Evolutionary conservation across 768 basidiomycete species (phyloP).

Genomic region (Boletus subcaerulescens): DNA sequence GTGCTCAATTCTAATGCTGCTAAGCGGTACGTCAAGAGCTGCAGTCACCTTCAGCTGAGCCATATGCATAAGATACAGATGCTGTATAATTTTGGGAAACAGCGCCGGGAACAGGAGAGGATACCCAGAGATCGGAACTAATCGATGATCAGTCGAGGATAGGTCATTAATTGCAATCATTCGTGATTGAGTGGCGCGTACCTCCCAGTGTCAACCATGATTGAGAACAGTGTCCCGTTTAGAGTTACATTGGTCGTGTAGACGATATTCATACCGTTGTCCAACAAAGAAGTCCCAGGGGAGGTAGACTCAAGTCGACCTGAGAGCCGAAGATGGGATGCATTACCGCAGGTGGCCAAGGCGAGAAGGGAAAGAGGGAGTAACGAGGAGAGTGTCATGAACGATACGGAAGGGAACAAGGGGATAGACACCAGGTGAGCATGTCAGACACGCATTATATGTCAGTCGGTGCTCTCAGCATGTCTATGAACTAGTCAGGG

Average conservation of each 20-base stretch:
- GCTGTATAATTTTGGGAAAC: constrained; percentile 37
- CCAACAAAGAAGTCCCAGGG: constrained; percentile 27
- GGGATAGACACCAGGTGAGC: no score
- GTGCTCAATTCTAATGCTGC: not conserved
- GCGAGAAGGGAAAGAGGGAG: constrained; percentile 13
- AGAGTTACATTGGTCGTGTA: constrained; percentile 41
- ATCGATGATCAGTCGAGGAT: constrained; percentile 1
- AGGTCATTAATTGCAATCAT: not conserved
- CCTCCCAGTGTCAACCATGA: constrained; percentile 48
- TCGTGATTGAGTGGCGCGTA: constrained; percentile 14
- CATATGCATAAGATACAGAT: constrained; percentile 54
- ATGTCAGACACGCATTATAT: no score
- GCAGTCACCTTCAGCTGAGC: constrained; percentile 44
- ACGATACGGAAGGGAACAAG: no score
- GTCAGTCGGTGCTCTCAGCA: no score
- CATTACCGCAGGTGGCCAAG: constrained; percentile 1
- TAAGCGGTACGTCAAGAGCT: not conserved
- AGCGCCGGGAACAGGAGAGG: constrained; percentile 40
- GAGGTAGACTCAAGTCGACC: constrained; percentile 10
- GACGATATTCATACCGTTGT: constrained; percentile 30
- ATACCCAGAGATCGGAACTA: constrained; percentile 68
- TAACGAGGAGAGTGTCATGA: constrained; percentile 11
- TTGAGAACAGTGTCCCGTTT: constrained; percentile 29
- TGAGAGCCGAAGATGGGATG: constrained; percentile 14
- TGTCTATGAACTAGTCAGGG: no score